Evolutionary conservation across 768 basidiomycete species (phyloP).

Genomic region (Gelatoporia subvermispora): DNA sequence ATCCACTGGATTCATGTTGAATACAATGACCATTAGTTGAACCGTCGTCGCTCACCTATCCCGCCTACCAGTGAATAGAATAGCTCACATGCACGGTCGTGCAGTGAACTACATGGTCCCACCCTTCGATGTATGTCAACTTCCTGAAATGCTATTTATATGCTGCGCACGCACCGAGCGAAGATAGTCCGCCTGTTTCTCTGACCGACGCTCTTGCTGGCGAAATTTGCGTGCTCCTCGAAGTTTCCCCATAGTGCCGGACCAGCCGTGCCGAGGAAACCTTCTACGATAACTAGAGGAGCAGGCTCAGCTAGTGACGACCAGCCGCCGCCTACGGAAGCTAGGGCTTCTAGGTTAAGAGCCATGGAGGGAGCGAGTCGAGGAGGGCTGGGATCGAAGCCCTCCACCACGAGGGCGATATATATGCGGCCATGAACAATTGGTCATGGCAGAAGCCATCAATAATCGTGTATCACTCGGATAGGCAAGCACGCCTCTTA

Average conservation of each 20-base stretch:
- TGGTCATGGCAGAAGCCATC: too few species aligned
- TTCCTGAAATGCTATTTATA: neutral
- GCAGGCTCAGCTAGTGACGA: neutral
- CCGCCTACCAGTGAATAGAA: constrained; percentile 44
- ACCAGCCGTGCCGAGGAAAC: constrained; percentile 38
- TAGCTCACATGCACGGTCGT: constrained; percentile 49
- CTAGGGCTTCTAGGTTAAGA: too few species aligned
- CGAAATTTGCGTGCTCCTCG: constrained; percentile 27
- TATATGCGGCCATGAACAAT: too few species aligned
- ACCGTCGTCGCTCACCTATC: constrained; percentile 26
- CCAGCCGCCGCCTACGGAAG: neutral
- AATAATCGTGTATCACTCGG: too few species aligned
- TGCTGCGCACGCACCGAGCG: constrained; percentile 18
- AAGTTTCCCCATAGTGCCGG: constrained; percentile 38
- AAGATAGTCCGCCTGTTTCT: constrained; percentile 23
- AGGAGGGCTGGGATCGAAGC: too few species aligned
- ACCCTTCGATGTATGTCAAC: constrained; percentile 28
- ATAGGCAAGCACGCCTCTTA: too few species aligned
- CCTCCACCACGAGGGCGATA: too few species aligned
- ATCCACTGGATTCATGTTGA: constrained; percentile 40
- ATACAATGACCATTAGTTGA: neutral
- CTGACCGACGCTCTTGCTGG: constrained; percentile 6
- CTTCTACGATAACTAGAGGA: constrained; percentile 45
- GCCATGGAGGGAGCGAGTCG: too few species aligned
- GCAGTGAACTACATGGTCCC: constrained; percentile 47